phyloP scores from a whole-genome alignment of 441 rosid species.

The Hura crepitans region DNA sequence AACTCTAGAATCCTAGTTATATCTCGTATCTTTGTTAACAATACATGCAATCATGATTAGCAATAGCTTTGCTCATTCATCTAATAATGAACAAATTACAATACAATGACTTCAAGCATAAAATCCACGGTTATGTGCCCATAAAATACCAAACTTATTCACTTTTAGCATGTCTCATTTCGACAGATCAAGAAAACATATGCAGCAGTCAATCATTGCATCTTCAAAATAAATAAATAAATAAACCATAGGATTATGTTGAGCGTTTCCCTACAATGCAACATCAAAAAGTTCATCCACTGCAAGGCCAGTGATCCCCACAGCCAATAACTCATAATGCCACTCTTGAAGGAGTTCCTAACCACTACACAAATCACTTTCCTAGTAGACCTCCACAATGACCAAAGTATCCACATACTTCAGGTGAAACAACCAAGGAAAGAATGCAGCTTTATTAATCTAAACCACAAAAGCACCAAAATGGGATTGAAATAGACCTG shows the following conservation, averaged over 20 bases:
- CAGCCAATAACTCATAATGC: neutral
- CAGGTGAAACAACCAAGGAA: too few species aligned
- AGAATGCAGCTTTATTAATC: neutral
- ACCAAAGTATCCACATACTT: neutral
- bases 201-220: neutral
- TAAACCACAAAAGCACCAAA: neutral
- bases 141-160: neutral
- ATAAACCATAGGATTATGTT: too few species aligned
- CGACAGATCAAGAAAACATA: neutral
- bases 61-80: neutral
- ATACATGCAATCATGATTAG: neutral
- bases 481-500: constrained; percentile 41
- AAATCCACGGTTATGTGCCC: neutral
- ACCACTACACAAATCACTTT: neutral
- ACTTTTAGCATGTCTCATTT: neutral
- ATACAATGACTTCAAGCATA: neutral
- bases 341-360: neutral
- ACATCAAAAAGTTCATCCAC: neutral
- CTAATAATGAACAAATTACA: neutral
- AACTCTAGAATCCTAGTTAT: neutral
- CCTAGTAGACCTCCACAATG: neutral
- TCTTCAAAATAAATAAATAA: neutral
- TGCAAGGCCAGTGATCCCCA: neutral
- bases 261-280: neutral
- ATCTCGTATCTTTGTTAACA: neutral